Conservation (phyloP, 2,329 filamentous ascomycete genomes). For the Grosmannia clavigera region DNA sequence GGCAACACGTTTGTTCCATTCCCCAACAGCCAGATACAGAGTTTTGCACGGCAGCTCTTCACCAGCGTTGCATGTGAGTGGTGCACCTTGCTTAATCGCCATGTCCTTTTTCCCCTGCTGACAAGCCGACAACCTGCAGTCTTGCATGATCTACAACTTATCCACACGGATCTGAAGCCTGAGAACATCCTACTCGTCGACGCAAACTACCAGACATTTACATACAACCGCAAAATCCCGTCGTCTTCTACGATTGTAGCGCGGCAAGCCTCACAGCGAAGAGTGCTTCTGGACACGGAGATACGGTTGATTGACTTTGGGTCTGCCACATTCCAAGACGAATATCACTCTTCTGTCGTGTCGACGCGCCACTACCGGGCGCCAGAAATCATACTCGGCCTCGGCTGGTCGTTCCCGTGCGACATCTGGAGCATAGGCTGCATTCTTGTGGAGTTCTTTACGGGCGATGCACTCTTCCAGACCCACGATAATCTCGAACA, state of each 20-base stretch:
- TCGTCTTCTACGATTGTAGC: constrained; percentile 49
- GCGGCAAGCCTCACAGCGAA: constrained; percentile 49
- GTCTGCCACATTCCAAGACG: constrained; percentile 60
- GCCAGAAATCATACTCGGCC: constrained; percentile 57
- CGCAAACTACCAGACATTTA: constrained; percentile 55
- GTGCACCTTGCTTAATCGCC: constrained; percentile 22
- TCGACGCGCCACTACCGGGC: constrained; percentile 59
- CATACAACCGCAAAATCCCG: constrained; percentile 57
- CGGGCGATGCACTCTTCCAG: constrained; percentile 58
- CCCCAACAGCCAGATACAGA: constrained; percentile 96
- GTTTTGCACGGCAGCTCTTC: constrained; percentile 86
- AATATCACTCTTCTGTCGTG: constrained; percentile 61
- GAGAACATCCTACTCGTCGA: constrained; percentile 59
- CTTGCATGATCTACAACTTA: constrained; percentile 90
- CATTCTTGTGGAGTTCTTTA: constrained; percentile 61
- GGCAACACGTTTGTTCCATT: constrained; percentile 92
- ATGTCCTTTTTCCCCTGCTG: neutral
- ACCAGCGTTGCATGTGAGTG: constrained; percentile 94
- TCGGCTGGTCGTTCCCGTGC: constrained; percentile 60
- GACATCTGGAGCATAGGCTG: constrained; percentile 67
- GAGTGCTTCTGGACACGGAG: constrained; percentile 55
- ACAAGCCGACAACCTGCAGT: constrained; percentile 39
- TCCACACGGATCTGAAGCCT: constrained; percentile 73
- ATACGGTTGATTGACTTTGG: constrained; percentile 61
- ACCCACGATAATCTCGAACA: constrained; percentile 63